These are phyloP conservation scores for Nitzschia sp. DNA, from an alignment of 108 stramenopile species.

Conservation along the genomic window DNA sequence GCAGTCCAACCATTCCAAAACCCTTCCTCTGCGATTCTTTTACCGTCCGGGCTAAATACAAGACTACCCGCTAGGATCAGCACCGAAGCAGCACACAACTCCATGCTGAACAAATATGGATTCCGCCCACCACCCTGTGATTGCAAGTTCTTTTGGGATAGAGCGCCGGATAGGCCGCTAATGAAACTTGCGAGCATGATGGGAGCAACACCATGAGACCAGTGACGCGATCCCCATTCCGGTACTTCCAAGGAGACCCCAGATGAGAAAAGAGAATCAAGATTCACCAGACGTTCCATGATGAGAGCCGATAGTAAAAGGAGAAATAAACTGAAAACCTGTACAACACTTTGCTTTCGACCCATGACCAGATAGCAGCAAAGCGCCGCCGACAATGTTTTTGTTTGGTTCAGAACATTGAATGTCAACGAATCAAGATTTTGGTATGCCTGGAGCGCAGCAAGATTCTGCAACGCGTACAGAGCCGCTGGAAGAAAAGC, in stretches of 20 bases:
- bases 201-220: constrained; percentile 81
- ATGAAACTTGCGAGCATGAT: constrained; percentile 83
- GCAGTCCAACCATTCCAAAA: constrained; percentile 83
- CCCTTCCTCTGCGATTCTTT: constrained; percentile 53
- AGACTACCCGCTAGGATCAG: constrained; percentile 49
- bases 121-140: constrained; percentile 57
- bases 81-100: constrained; percentile 76
- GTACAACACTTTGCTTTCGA: constrained; percentile 71
- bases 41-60: constrained; percentile 65
- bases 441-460: constrained; percentile 86
- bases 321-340: constrained; percentile 84
- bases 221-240: constrained; percentile 46
- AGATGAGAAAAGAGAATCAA: constrained; percentile 35
- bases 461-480: constrained; percentile 92
- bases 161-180: constrained; percentile 87
- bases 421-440: constrained; percentile 92
- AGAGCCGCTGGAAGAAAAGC: constrained; percentile 86
- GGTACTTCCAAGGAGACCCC: constrained; percentile 10
- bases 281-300: constrained; percentile 63
- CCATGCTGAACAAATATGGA: constrained; percentile 86
- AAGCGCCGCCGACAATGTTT: constrained; percentile 91
- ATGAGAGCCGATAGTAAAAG: constrained; percentile 78
- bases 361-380: constrained; percentile 93
- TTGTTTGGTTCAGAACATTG: constrained; percentile 95
- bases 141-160: constrained; percentile 91